These are phyloP conservation scores for Phaffomyces opuntiae DNA, from an alignment of 805 yeast genomes.

Conservation along the genomic window DNA sequence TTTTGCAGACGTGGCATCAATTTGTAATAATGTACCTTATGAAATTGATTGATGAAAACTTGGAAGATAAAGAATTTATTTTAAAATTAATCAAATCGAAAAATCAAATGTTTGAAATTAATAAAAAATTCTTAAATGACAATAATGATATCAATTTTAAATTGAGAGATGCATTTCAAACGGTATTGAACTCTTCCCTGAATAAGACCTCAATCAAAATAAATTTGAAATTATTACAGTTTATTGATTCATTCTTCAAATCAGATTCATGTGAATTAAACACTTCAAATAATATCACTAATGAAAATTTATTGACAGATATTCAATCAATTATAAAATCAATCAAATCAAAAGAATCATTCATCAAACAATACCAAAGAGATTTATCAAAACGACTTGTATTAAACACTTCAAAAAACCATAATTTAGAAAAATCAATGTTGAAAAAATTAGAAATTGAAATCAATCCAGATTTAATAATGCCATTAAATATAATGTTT, in stretches of 20 bases:
- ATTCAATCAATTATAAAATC: slow-evolving; percentile 16
- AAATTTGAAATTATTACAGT: slow-evolving; percentile 10
- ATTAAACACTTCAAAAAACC: slow-evolving; percentile 5
- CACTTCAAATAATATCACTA: too few species aligned
- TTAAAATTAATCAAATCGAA: slow-evolving; percentile 12
- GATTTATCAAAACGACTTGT: slow-evolving; percentile 19
- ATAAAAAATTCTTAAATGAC: slow-evolving; percentile 5
- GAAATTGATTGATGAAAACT: slow-evolving; percentile 1
- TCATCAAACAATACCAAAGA: slow-evolving; percentile 14
- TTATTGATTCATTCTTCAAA: slow-evolving; percentile 17
- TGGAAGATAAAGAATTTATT: slow-evolving; percentile 7
- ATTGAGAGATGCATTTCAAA: slow-evolving; percentile 17
- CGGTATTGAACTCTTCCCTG: slow-evolving; percentile 4
- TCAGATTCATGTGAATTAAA: not conserved
- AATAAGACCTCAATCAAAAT: slow-evolving; percentile 3
- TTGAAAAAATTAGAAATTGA: slow-evolving; percentile 7
- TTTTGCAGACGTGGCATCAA: slow-evolving; percentile 7
- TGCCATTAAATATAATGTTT: slow-evolving; percentile 14
- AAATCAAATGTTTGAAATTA: slow-evolving; percentile 9
- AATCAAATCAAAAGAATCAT: slow-evolving; percentile 15
- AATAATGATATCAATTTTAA: slow-evolving; percentile 14
- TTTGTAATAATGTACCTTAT: slow-evolving; percentile 10
- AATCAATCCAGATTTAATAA: slow-evolving; percentile 11
- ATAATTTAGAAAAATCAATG: slow-evolving; percentile 10
- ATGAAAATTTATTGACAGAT: slow-evolving; percentile 5